A percentile compares a stretch with the other conserved stretches of the same genome.
Conservation (phyloP, 768 basidiomycete species). For the Epithele typhae region DNA sequence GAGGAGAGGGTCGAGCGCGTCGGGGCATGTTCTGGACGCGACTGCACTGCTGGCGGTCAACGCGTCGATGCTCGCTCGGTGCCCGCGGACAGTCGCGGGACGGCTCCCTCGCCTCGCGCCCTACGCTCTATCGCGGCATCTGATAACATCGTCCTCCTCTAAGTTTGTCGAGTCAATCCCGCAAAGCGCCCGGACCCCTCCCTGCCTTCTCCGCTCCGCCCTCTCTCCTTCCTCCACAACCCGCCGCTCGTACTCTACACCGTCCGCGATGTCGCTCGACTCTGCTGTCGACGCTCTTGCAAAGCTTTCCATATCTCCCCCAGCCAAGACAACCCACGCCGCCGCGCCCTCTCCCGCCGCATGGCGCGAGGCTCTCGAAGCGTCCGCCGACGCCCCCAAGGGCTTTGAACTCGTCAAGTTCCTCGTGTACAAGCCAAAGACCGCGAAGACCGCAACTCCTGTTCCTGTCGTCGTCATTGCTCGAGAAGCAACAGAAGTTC, state of each 20-base stretch:
- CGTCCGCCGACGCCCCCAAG: slow-evolving; percentile 44
- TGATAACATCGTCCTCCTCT: slow-evolving; percentile 19
- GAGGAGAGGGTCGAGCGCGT: too few species aligned
- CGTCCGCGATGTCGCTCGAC: slow-evolving; percentile 28
- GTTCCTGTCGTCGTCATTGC: slow-evolving; percentile 87
- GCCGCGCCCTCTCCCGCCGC: slow-evolving; percentile 64
- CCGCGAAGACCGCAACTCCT: slow-evolving; percentile 81
- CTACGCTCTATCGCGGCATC: slow-evolving; percentile 17
- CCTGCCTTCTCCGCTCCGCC: neutral
- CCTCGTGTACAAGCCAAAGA: slow-evolving; percentile 94
- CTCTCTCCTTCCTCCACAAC: neutral
- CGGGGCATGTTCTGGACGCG: too few species aligned
- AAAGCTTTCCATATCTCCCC: slow-evolving; percentile 51
- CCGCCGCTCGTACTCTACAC: neutral
- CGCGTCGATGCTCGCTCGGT: too few species aligned
- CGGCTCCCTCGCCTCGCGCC: slow-evolving; percentile 10
- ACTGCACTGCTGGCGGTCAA: too few species aligned
- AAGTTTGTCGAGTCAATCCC: slow-evolving; percentile 22
- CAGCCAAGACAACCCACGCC: slow-evolving; percentile 50
- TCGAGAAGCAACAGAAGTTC: slow-evolving; percentile 79
- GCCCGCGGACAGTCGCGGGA: slow-evolving; percentile 10
- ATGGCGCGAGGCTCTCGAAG: slow-evolving; percentile 72
- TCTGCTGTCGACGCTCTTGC: slow-evolving; percentile 39
- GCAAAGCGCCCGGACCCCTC: slow-evolving; percentile 14
- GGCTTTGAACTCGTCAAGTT: slow-evolving; percentile 78